A percentile compares a stretch with the other conserved stretches of the same genome.
phyloP scores from a whole-genome alignment of 148 eudicot species.

The Pharnaceum exiguum region DNA sequence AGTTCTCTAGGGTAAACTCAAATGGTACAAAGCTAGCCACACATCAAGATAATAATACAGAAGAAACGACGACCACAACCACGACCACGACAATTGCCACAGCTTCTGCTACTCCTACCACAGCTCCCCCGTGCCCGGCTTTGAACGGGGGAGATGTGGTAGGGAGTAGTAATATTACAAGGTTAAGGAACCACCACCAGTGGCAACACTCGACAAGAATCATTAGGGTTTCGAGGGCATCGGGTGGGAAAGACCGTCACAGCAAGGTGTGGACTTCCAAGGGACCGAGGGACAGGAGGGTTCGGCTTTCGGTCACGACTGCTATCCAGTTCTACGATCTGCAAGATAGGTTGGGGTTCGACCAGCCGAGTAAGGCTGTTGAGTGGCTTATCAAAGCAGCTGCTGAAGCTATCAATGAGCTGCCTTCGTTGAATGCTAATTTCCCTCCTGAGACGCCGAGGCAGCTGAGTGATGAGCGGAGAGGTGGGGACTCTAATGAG shows the following conservation, averaged over 20 bases:
- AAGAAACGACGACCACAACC: not conserved
- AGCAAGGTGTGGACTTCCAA: constrained; percentile 88
- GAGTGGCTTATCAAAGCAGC: constrained; percentile 91
- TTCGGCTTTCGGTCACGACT: constrained; percentile 69
- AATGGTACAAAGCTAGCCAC: constrained; percentile 17
- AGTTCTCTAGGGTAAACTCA: constrained; percentile 48
- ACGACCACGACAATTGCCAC: not conserved
- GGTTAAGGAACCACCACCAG: constrained; percentile 28
- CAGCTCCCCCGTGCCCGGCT: constrained; percentile 19
- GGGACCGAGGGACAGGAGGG: constrained; percentile 77
- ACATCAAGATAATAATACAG: not conserved
- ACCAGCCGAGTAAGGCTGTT: constrained; percentile 94
- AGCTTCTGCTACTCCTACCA: not conserved
- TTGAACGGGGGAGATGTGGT: not conserved
- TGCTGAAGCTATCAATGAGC: constrained; percentile 59
- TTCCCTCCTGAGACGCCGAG: constrained; percentile 54
- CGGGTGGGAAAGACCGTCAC: constrained; percentile 91
- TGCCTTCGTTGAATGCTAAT: constrained; percentile 43
- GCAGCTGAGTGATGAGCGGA: constrained; percentile 38
- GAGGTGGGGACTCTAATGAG: constrained; percentile 24
- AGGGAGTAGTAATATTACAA: not conserved
- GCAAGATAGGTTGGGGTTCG: constrained; percentile 74
- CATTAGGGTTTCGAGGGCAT: constrained; percentile 86
- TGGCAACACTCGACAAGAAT: constrained; percentile 80
- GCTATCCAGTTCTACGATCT: constrained; percentile 91